phyloP scores from a whole-genome alignment of 192 early-diverging fungal genomes.

The Coemansia sp. region DNA sequence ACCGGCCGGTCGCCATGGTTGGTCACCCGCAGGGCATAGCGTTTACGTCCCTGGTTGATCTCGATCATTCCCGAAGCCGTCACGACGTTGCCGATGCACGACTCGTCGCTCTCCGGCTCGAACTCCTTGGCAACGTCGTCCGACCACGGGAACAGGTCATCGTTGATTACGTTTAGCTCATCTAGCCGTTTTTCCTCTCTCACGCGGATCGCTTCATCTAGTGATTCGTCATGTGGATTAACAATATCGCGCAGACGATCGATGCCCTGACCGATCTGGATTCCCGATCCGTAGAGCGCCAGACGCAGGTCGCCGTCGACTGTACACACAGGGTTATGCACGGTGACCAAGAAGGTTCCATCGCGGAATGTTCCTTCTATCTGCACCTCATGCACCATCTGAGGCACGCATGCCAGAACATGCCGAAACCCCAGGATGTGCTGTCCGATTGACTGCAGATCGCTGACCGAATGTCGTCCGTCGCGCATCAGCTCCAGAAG shows the following conservation, averaged over 20 bases:
- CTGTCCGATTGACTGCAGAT: constrained; percentile 86
- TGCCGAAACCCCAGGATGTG: constrained; percentile 85
- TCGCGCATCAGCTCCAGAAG: constrained; percentile 89
- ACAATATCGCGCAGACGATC: constrained; percentile 16
- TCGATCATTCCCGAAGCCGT: constrained; percentile 67
- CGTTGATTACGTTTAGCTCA: constrained; percentile 21
- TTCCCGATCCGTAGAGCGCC: constrained; percentile 86
- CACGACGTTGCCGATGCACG: constrained; percentile 67
- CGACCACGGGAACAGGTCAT: constrained; percentile 56
- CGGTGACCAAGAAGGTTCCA: constrained; percentile 92
- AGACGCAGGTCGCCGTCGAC: constrained; percentile 79
- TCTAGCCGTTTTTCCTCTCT: constrained; percentile 8
- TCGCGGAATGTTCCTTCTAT: constrained; percentile 92
- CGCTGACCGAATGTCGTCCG: constrained; percentile 81
- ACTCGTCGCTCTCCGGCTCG: constrained; percentile 50
- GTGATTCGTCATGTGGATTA: constrained; percentile 13
- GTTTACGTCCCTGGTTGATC: constrained; percentile 77
- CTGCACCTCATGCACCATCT: constrained; percentile 79
- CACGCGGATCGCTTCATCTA: constrained; percentile 2
- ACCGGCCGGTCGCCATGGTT: constrained; percentile 95
- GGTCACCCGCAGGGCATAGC: constrained; percentile 72
- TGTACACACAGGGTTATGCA: constrained; percentile 87
- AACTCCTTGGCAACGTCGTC: constrained; percentile 27
- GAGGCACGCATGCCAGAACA: constrained; percentile 71
- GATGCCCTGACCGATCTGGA: constrained; percentile 68